Conservation (phyloP, 306 rosid species). For the Vachellia collinsii region DNA sequence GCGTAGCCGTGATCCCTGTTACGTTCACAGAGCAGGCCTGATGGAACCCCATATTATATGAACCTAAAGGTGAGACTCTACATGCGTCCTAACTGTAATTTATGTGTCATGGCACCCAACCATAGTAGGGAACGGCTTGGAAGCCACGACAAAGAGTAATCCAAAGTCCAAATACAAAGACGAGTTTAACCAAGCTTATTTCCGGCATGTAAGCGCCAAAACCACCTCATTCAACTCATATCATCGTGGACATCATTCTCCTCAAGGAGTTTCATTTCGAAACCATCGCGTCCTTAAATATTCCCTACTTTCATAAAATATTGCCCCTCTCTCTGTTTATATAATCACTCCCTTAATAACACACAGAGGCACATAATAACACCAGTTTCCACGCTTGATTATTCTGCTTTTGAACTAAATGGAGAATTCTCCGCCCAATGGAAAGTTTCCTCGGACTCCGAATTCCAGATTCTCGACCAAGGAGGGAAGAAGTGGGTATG, state of each 20-base stretch:
- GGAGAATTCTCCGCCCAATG: constrained; percentile 42
- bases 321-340: constrained; percentile 12
- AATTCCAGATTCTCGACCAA: constrained; percentile 43
- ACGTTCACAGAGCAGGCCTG: no score
- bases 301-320: constrained; percentile 2
- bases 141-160: no score
- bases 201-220: not conserved
- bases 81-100: no score
- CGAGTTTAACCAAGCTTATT: constrained; percentile 39
- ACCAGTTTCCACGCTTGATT: not conserved
- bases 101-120: no score
- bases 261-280: constrained; percentile 44
- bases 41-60: no score
- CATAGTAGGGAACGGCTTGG: no score
- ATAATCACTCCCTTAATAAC: not conserved
- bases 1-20: no score
- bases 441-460: constrained; percentile 39
- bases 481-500: constrained; percentile 78
- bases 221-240: constrained; percentile 38
- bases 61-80: no score
- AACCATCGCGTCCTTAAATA: constrained; percentile 44
- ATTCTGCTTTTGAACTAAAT: constrained; percentile 19
- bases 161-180: not conserved
- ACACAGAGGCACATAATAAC: not conserved
- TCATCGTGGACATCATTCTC: constrained; percentile 44